Evolutionary conservation across 768 basidiomycete genomes (phyloP), one percentile per base, ranked within the genome.

Genomic region (Podaxis rugospora): DNA sequence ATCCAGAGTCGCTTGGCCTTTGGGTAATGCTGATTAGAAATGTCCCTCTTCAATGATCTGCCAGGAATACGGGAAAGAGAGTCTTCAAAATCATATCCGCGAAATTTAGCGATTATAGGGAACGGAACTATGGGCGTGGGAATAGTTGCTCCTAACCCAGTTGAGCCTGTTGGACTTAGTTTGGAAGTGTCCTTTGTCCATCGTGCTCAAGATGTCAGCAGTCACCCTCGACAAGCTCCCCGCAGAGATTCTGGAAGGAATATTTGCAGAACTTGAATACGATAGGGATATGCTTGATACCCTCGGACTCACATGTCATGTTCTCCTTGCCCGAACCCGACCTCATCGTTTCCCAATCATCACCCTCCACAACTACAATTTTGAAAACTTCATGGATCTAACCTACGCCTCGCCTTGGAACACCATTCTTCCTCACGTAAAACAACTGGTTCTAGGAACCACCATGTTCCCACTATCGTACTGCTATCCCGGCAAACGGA

Each of bases 341-440:
- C 50, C 39, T 9, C 37, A 59, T 18, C 37, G 50, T 18, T 59
- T 59, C 27, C 57, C 57, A 11, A 32, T 14, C 21, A 59, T 59
- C 23, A 59, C 50, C 27, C 57, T 59, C 37, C 57, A 59, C 40
- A 36, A 59, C 28, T 11, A 44, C 23, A 59, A 59, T 37, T 40
- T 59, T 16, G 25, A 40, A 14, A 18, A 23, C 21, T 59, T 59
- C 23, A 42, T 59, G 57, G 25, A 59, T 18, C 16, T 59, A 18
- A 59, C 57, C 5, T 32, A 51, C 25, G 5, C n/a, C 37, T n/a
- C 13, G 16, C 49, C 50, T 2, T 59, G 57, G 57, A 59, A 59
- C 49, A 50, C 36, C 5, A 28, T 59, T 6, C 39, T 59, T n/a
- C 57, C 57, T 13, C 23, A 28, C 13, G 39, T 59, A 5, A 36